A percentile compares a stretch with the other conserved stretches of the same genome.
Conservation (phyloP, 2,329 filamentous ascomycete species). For the Scleromitrula shiraiana region DNA sequence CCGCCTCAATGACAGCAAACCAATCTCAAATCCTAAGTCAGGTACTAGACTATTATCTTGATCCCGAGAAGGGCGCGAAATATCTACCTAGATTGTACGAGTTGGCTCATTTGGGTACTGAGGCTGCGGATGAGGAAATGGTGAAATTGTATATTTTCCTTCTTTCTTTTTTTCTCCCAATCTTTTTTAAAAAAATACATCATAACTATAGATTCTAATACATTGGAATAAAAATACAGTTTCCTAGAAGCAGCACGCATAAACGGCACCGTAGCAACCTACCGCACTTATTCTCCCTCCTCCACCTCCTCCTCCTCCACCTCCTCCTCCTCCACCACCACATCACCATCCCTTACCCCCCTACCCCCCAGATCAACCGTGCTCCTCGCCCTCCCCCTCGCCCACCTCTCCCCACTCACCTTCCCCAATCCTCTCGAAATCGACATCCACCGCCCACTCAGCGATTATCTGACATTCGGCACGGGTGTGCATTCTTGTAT, state of each 20-base stretch:
- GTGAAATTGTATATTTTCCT: too few species aligned
- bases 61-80: too few species aligned
- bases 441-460: constrained; percentile 52
- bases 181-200: constrained; percentile 45
- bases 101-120: too few species aligned
- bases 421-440: constrained; percentile 56
- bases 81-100: too few species aligned
- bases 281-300: constrained; percentile 38
- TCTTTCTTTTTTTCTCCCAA: too few species aligned
- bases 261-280: constrained; percentile 53
- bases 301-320: constrained; percentile 37
- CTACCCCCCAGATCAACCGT: constrained; percentile 51
- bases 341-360: constrained; percentile 27
- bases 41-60: constrained; percentile 64
- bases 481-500: constrained; percentile 55
- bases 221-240: constrained; percentile 42
- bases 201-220: constrained; percentile 54
- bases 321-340: constrained; percentile 41
- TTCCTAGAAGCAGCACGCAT: constrained; percentile 64
- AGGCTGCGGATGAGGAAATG: too few species aligned
- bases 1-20: constrained; percentile 59
- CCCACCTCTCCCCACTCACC: constrained; percentile 45
- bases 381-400: constrained; percentile 52
- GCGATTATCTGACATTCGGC: constrained; percentile 56
- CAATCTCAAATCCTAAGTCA: constrained; percentile 67